Conservation (phyloP, 2,329 filamentous ascomycete genomes). For the Alternaria gaisen region DNA sequence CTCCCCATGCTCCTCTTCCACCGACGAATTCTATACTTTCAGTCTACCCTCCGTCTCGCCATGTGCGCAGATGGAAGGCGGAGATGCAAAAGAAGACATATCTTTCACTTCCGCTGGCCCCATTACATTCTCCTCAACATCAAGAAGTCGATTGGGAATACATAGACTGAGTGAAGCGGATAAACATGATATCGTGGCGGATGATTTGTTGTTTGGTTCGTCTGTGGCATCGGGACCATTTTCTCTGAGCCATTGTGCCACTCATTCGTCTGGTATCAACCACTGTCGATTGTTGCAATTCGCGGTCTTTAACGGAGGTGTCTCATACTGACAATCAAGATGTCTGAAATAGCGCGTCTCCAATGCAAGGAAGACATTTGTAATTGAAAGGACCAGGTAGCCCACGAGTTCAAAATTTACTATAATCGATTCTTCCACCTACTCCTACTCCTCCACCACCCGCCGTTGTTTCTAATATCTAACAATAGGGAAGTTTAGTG, state of each 20-base stretch:
- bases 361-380: no score
- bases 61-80: not conserved
- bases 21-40: not conserved
- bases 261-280: no score
- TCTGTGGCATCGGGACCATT: no score
- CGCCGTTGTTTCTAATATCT: not conserved
- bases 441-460: not conserved
- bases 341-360: no score
- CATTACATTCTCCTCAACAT: not conserved
- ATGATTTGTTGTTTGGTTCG: no score
- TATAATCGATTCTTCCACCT: constrained; percentile 1
- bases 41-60: not conserved
- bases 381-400: not conserved
- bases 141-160: not conserved
- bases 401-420: not conserved
- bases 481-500: not conserved
- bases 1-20: not conserved
- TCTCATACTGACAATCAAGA: no score
- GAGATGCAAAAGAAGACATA: not conserved
- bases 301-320: no score
- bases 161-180: no score
- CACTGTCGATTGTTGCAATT: no score
- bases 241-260: no score
- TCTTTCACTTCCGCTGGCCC: not conserved
- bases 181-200: no score